phyloP scores from a whole-genome alignment of 2,329 filamentous ascomycete genomes.

The Penicillium olsonii region DNA sequence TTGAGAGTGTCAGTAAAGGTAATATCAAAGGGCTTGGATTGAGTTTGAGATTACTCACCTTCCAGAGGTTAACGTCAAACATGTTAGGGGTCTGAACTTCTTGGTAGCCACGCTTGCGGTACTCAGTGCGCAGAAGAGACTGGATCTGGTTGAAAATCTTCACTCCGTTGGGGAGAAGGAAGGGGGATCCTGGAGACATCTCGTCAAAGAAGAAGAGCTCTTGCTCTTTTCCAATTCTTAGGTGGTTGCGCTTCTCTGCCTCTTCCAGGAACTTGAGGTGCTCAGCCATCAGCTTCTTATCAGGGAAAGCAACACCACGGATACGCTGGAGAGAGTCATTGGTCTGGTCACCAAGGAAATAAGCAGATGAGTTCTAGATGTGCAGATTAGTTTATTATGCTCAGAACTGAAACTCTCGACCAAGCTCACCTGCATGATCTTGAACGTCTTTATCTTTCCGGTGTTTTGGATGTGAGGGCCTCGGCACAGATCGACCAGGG shows the following conservation, averaged over 20 bases:
- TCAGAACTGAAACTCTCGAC: neutral
- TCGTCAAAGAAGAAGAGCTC: constrained; percentile 98
- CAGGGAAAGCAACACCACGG: constrained; percentile 93
- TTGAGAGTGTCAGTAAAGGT: constrained; percentile 37
- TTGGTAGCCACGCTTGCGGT: constrained; percentile 89
- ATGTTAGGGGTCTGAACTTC: constrained; percentile 97
- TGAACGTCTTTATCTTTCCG: constrained; percentile 89
- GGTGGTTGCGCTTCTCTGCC: constrained; percentile 95
- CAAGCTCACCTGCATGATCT: constrained; percentile 72
- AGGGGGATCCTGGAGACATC: constrained; percentile 86
- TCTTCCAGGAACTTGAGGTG: constrained; percentile 96
- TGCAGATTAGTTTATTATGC: neutral
- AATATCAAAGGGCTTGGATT: neutral
- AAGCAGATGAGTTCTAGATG: constrained; percentile 68
- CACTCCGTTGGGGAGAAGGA: constrained; percentile 89
- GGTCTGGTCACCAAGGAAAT: constrained; percentile 90
- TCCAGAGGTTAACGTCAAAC: constrained; percentile 92
- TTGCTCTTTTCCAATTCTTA: constrained; percentile 91
- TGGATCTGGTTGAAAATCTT: constrained; percentile 90
- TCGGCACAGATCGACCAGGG: constrained; percentile 90
- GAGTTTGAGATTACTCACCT: neutral
- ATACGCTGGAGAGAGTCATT: constrained; percentile 97
- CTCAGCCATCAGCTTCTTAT: constrained; percentile 91
- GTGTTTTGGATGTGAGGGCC: constrained; percentile 95
- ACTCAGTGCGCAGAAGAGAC: constrained; percentile 78